These are phyloP conservation scores for Solanum hybrid DNA, from an alignment of 305 asterid genomes.

Conservation along the genomic window DNA sequence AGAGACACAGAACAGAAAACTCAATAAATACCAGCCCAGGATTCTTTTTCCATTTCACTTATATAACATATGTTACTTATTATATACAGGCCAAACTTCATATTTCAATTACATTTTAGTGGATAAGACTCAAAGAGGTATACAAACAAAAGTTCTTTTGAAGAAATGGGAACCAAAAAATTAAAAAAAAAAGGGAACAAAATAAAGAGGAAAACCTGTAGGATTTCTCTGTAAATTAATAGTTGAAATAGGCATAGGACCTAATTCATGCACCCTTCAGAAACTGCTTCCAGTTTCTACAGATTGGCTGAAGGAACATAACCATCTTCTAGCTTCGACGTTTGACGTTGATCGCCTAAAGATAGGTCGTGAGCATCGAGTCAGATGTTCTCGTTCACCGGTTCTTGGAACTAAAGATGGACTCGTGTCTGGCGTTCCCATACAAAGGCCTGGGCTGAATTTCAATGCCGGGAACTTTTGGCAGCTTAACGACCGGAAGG, in stretches of 20 bases:
- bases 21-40: not conserved
- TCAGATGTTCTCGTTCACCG: slow-evolving; percentile 27
- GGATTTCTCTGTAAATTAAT: not conserved
- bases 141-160: not conserved
- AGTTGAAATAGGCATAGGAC: slow-evolving; percentile 1
- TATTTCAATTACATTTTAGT: not conserved
- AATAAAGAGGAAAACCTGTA: not conserved
- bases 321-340: slow-evolving; percentile 55
- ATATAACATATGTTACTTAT: not conserved
- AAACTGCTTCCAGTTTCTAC: slow-evolving; percentile 44
- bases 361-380: slow-evolving; percentile 44
- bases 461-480: slow-evolving; percentile 46
- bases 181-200: not conserved
- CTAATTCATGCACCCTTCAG: slow-evolving; percentile 11
- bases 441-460: slow-evolving; percentile 47
- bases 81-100: slow-evolving; percentile 4
- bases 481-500: slow-evolving; percentile 67
- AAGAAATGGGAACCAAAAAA: not conserved
- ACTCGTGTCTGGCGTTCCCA: slow-evolving; percentile 52
- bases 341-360: slow-evolving; percentile 54
- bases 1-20: not conserved
- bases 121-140: not conserved
- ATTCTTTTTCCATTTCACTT: not conserved
- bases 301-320: slow-evolving; percentile 58
- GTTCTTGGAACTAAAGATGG: slow-evolving; percentile 47